These are phyloP conservation scores for Aureobasidium sp. DNA, from an alignment of 2,329 filamentous ascomycete species.

Conservation along the genomic window DNA sequence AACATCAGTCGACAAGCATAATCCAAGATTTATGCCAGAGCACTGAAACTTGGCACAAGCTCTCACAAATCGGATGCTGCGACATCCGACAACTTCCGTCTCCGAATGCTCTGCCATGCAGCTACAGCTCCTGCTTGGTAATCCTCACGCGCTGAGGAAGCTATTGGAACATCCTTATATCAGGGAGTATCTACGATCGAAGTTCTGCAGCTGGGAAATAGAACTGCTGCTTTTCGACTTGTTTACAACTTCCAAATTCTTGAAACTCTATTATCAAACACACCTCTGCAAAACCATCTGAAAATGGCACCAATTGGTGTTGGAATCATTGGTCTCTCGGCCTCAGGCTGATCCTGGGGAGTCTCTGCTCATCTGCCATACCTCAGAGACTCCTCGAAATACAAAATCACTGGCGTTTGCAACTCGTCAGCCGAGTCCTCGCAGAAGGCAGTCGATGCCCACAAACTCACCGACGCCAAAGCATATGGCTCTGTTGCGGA, in stretches of 20 bases:
- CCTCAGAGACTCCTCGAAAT: slow-evolving; percentile 40
- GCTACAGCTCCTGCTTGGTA: neutral
- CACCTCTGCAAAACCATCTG: neutral
- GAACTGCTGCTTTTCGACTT: too few species aligned
- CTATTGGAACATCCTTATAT: too few species aligned
- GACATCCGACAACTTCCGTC: neutral
- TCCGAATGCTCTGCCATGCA: neutral
- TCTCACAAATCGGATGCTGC: neutral
- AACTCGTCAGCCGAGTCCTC: slow-evolving; percentile 43
- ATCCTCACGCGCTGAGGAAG: neutral
- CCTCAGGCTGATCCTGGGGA: slow-evolving; percentile 46
- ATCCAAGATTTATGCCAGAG: neutral
- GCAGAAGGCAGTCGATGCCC: slow-evolving; percentile 34
- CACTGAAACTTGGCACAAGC: neutral
- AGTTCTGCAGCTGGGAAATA: too few species aligned
- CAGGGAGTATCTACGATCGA: too few species aligned
- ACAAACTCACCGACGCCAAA: slow-evolving; percentile 35
- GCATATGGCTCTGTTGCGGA: slow-evolving; percentile 39
- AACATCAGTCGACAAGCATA: neutral
- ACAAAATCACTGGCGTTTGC: slow-evolving; percentile 44
- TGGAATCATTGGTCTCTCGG: slow-evolving; percentile 54
- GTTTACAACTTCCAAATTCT: neutral
- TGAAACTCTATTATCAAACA: neutral
- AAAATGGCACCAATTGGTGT: slow-evolving; percentile 40
- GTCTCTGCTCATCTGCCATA: slow-evolving; percentile 52